phyloP scores from a whole-genome alignment of 75 land plant genomes.

The Picea glauca region DNA sequence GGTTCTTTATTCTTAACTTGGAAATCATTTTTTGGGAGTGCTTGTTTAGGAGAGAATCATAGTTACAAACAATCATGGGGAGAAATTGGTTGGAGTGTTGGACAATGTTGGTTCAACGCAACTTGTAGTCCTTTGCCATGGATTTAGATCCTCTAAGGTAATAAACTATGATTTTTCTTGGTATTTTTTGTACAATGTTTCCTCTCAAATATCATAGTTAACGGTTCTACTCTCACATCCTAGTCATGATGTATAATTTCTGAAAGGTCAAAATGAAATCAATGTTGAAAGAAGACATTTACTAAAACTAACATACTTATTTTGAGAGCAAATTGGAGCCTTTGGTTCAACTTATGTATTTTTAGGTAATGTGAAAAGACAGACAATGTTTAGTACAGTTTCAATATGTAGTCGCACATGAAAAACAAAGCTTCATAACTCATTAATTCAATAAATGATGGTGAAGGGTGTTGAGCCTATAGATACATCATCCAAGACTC shows the following conservation, averaged over 20 bases:
- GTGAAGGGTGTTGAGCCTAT: too few species aligned
- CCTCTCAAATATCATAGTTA: not conserved
- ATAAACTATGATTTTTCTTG: not conserved
- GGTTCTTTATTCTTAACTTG: not conserved
- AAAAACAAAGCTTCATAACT: too few species aligned
- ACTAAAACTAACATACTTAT: not conserved
- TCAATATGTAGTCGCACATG: too few species aligned
- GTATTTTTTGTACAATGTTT: not conserved
- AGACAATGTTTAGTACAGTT: too few species aligned
- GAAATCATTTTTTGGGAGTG: not conserved
- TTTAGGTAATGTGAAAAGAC: not conserved
- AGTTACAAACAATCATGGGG: slow-evolving; percentile 24
- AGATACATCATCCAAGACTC: too few species aligned
- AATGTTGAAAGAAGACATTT: not conserved
- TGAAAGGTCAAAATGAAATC: not conserved
- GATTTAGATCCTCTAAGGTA: slow-evolving; percentile 41
- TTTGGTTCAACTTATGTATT: not conserved
- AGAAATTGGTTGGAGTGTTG: slow-evolving; percentile 35
- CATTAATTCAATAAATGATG: too few species aligned
- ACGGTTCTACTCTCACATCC: not conserved
- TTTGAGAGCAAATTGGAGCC: not conserved
- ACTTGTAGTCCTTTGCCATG: slow-evolving; percentile 45
- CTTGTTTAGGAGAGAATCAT: slow-evolving; percentile 18
- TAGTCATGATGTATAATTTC: not conserved
- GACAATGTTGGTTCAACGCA: slow-evolving; percentile 33